Base-by-base conservation (phyloP, 441 rosid species). In the Euphorbia celastroides region DNA sequence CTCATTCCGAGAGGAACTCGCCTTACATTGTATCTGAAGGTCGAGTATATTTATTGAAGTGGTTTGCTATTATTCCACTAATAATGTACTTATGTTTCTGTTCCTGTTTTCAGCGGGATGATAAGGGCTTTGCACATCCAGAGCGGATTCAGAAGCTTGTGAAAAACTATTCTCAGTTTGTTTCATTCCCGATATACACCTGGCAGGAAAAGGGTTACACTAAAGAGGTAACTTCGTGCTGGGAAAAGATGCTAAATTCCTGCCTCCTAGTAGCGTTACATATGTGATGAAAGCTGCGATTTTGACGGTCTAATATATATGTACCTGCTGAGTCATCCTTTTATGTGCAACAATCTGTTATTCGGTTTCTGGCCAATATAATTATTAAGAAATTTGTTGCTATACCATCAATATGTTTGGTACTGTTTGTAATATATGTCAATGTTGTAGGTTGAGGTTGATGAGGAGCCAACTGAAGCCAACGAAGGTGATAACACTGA, bases 201-300 rank as follows among this genome's bases (percentile, higher is more conserved):
- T 93, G 98, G 98, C 94, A 84, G 83, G 97, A 93, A 74, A 93
- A 93, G 55, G 98, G 98, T 65, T 78, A 72, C 73, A 88, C 98
- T 52, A 93, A 88, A 82, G 98, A 93, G 94, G 98, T 93, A 74
- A 16, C 8, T 54, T 28, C 59, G 55, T 32, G 14, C 30, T 12
- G 2, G 20, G 2, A 5, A 30, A 42, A n/a, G 23, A 34, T 44
- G 61, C 19, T 31, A 65, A 19, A 64, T 20, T 48, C 19, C n/a
- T n/a, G 41, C 42, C 31, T 58, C 62, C 44, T 31, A 13, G 31
- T 34, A 17, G 22, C 20, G 50, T 17, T 58, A 19, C 14, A 22
- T 25, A 5, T 16, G 27, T 25, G 5, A 36, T 54, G 3, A 23
- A 20, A 26, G 14, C 31, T 44, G 22, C 41, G 30, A 38, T 9